These are phyloP conservation scores for Globisporangium spinosum DNA, from an alignment of 352 stramenopile species.

Conservation along the genomic window DNA sequence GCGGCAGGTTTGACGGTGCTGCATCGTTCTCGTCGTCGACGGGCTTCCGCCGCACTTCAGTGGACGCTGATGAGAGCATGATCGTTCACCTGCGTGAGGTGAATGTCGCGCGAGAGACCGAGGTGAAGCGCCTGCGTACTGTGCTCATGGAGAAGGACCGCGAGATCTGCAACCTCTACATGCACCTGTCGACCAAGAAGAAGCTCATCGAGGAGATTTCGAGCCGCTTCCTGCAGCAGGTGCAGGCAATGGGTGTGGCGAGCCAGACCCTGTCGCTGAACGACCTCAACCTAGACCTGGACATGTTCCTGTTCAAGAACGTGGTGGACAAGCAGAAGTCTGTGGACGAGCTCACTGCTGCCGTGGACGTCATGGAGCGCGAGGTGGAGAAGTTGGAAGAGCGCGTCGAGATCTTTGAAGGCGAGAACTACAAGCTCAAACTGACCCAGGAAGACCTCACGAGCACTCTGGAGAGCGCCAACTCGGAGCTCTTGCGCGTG, in stretches of 20 bases:
- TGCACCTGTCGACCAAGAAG: constrained; percentile 78
- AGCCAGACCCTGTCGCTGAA: constrained; percentile 17
- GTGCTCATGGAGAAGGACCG: constrained; percentile 69
- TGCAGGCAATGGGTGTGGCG: constrained; percentile 29
- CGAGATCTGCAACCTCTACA: constrained; percentile 79
- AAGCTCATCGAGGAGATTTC: constrained; percentile 75
- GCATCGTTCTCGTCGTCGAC: constrained; percentile 13
- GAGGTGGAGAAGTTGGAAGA: constrained; percentile 59
- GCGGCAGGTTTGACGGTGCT: constrained; percentile 6
- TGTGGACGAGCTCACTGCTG: constrained; percentile 62
- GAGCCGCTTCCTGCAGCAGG: constrained; percentile 52
- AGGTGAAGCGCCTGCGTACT: constrained; percentile 43
- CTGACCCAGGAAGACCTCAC: constrained; percentile 44
- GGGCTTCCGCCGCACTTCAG: constrained; percentile 3
- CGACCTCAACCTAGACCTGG: constrained; percentile 48
- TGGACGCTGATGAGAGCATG: constrained; percentile 16
- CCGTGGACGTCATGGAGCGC: constrained; percentile 62
- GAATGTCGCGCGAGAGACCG: constrained; percentile 34
- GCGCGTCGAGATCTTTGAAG: constrained; percentile 47
- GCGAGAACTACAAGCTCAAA: constrained; percentile 53
- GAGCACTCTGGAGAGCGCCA: constrained; percentile 44
- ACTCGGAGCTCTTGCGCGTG: constrained; percentile 51
- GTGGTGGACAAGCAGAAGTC: constrained; percentile 60
- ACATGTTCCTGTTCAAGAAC: constrained; percentile 77
- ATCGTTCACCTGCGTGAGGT: constrained; percentile 26